These are phyloP conservation scores for Aspergillus novoparasiticus DNA, from an alignment of 2,329 filamentous ascomycete genomes.

Conservation along the genomic window DNA sequence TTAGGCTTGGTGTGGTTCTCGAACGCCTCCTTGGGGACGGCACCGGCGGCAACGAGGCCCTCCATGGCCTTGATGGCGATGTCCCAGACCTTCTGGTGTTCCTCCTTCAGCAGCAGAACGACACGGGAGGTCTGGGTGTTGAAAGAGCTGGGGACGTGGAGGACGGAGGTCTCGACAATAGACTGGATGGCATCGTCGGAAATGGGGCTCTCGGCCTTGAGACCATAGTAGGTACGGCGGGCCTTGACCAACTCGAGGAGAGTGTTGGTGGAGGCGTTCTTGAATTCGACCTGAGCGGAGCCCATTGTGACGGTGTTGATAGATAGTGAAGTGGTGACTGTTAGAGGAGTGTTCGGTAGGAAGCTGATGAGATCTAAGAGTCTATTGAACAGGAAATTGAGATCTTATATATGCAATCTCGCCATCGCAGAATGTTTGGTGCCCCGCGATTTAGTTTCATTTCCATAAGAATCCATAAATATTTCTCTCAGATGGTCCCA, in stretches of 20 bases:
- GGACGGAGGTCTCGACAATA: conserved; percentile 51
- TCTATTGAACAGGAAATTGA: not conserved
- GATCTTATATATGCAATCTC: not conserved
- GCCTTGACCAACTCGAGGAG: conserved; percentile 35
- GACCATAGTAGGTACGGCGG: conserved; percentile 34
- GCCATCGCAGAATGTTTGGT: not conserved
- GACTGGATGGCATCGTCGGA: conserved; percentile 35
- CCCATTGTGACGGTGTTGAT: conserved; percentile 40
- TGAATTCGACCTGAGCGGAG: conserved; percentile 35
- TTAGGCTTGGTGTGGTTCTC: conserved; percentile 52
- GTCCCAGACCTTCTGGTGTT: conserved; percentile 89
- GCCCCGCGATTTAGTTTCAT: not conserved
- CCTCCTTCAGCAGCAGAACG: conserved; percentile 75
- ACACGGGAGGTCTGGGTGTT: conserved; percentile 82
- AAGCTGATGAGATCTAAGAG: not conserved
- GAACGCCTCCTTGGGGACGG: conserved; percentile 57
- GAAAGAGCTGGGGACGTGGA: conserved; percentile 76
- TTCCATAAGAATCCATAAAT: not conserved
- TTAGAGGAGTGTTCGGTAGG: not conserved
- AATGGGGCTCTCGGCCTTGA: conserved; percentile 36
- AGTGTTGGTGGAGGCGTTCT: conserved; percentile 34
- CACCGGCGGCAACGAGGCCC: conserved; percentile 32
- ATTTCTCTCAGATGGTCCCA: not conserved
- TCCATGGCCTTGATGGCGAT: conserved; percentile 67
- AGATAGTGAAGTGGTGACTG: not conserved